Base-by-base conservation (phyloP, 805 yeast species). In the Schwanniomyces yamadae region DNA sequence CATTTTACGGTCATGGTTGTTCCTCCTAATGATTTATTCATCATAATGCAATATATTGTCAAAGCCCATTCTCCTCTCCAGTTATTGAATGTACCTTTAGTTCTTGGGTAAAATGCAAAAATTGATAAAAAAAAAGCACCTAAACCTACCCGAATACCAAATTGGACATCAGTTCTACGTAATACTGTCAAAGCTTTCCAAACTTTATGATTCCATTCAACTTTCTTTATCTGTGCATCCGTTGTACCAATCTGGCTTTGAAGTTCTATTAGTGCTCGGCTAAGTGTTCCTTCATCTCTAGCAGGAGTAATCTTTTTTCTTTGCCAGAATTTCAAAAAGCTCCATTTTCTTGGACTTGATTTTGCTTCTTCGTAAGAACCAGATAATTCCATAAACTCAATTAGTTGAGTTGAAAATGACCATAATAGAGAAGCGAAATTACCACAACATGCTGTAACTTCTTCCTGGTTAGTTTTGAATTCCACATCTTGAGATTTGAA, bases 51-150 rank as follows among this genome's bases (percentile, higher is more conserved):
- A 47, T 78, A 86, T 0, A 89, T 80, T n/a, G 84, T 84, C 24
- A 86, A 59, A 0, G 88, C 80, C 95, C 95, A 86, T 54, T 86
- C 95, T 11, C 84, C 82, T 44, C 90, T 62, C 88, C 87, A 84
- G 27, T 66, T 70, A 31, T 63, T 71, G 48, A 85, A 87, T 1
- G 54, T 42, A 4, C 66, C 64, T 33, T 80, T 66, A 0, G 88
- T 77, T 9, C 54, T 51, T 2, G 81, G 80, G 18, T 76, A 50
- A 48, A 78, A 85, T 2, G 95, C 95, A 37, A 87, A 78, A 0
- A 75, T 46, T 0, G 89, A 79, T 19, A 86, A 60, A 4, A 74
- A 61, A 36, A 82, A 68, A 0, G 91, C 84, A 1, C 95, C 95
- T 9, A 84, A 50, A 0, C 89, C 93, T 10, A 85, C 95, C 28